Evolutionary conservation across 441 rosid genomes (phyloP), one percentile per base, ranked within the genome.

Genomic region (Raphanus hybrid): DNA sequence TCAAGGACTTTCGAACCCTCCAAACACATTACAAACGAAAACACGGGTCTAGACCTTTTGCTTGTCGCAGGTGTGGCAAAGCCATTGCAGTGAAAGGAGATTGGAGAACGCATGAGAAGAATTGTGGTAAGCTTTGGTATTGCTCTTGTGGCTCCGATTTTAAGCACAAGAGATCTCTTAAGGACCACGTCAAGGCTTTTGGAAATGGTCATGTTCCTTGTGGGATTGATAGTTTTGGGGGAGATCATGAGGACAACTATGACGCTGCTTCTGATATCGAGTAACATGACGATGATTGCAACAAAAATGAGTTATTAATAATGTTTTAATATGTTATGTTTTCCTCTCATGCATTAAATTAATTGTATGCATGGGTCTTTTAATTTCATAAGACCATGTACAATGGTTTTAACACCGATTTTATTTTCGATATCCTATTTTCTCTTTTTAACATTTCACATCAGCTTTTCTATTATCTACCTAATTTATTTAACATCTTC

Each of bases 21-120:
- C 98, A 93, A 79, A 93, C 98, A 2, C 98, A 93, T 82, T 93
- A 91, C 92, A 93, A 90, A 82, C 82, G 98, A 34, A 93, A 90
- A 82, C 98, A 93, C 73, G 98, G 98, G 64, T 85, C 89, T 77
- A 93, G 92, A 78, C 97, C 98, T 5, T 93, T 91, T 71, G 80
- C 86, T 87, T 93, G 98, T 73, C 82, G 95, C 45, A 91, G 89
- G 81, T 93, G 98, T 68, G 91, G 93, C 27, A 93, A 93, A 82
- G 87, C 90, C 37, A 90, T 93, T 58, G 98, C 98, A 0, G 98
- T 93, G 15, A 81, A 94, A 62, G 98, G 98, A 14, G 98, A 93
- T 29, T 91, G 96, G 96, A 86, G 96, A 75, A 91, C 96, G 27
- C 96, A 91, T 74, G 96, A 91, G 76, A 91, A 91, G 83, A 91